Evolutionary conservation across 345 rosid species (phyloP).

Genomic region (Moricandia moricandioides): DNA sequence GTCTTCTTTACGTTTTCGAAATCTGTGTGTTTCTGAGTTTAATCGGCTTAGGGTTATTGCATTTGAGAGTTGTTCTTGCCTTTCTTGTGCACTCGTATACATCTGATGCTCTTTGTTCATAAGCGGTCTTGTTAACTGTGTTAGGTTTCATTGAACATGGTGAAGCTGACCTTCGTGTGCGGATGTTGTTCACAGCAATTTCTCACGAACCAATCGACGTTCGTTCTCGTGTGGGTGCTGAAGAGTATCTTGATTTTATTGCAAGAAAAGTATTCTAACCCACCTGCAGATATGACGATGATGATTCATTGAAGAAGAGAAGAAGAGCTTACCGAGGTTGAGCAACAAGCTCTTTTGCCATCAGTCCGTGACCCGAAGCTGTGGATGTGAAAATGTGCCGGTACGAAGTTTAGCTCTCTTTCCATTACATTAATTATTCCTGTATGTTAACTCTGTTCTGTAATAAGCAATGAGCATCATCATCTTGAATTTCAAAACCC

Average conservation of each 20-base stretch:
- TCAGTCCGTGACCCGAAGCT: slow-evolving; percentile 78
- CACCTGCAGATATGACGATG: slow-evolving; percentile 43
- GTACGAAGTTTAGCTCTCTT: slow-evolving; percentile 2
- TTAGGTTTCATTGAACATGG: slow-evolving; percentile 57
- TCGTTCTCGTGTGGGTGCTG: slow-evolving; percentile 56
- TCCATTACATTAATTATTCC: background rate
- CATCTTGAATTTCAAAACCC: background rate
- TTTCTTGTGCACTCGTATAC: no score
- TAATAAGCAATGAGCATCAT: background rate
- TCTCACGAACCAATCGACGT: slow-evolving; percentile 56
- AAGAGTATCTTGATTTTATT: slow-evolving; percentile 60
- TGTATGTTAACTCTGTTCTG: background rate
- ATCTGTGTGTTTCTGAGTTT: no score
- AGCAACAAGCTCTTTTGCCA: slow-evolving; percentile 86
- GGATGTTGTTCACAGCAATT: slow-evolving; percentile 51
- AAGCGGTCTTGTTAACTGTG: slow-evolving; percentile 15
- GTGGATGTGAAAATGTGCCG: slow-evolving; percentile 45
- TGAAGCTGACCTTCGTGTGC: slow-evolving; percentile 63
- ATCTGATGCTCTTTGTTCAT: background rate
- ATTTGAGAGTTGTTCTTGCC: no score
- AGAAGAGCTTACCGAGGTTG: no score
- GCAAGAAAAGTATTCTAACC: slow-evolving; percentile 57
- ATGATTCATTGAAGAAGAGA: no score
- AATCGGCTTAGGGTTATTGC: no score
- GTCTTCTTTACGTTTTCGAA: no score